Conservation (phyloP, 2,329 filamentous ascomycete species). For the Colletotrichum tabaci region DNA sequence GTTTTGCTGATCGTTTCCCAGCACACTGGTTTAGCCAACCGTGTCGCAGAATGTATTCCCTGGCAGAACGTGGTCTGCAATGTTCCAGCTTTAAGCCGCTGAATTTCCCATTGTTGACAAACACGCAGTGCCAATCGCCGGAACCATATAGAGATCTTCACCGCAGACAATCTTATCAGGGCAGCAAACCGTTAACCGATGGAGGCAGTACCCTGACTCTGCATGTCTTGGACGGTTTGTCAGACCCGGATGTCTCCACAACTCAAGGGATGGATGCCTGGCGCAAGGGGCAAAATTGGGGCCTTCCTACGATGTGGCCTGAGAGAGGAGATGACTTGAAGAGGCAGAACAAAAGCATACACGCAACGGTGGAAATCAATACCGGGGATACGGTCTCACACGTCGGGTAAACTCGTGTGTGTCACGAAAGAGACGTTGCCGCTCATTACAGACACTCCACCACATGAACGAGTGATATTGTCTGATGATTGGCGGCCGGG, state of each 20-base stretch:
- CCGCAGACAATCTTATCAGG: slow-evolving; percentile 7
- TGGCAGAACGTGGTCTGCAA: slow-evolving; percentile 28
- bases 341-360: too few species aligned
- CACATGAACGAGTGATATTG: neutral
- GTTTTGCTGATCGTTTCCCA: slow-evolving; percentile 8
- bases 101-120: neutral
- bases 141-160: slow-evolving; percentile 30
- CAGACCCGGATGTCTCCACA: slow-evolving; percentile 18
- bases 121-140: neutral
- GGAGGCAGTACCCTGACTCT: slow-evolving; percentile 35
- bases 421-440: neutral
- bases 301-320: neutral
- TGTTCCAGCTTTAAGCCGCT: neutral
- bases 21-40: neutral
- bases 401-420: slow-evolving; percentile 1
- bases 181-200: slow-evolving; percentile 12
- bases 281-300: slow-evolving; percentile 22
- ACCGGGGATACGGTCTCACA: neutral
- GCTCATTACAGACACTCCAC: neutral
- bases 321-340: neutral
- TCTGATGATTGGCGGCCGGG: too few species aligned
- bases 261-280: slow-evolving; percentile 30
- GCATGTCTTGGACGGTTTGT: slow-evolving; percentile 29
- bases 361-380: neutral
- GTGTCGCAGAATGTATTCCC: slow-evolving; percentile 8